Base-by-base conservation (phyloP, 805 yeast genomes). In the Lipomyces spencermartinsiae region DNA sequence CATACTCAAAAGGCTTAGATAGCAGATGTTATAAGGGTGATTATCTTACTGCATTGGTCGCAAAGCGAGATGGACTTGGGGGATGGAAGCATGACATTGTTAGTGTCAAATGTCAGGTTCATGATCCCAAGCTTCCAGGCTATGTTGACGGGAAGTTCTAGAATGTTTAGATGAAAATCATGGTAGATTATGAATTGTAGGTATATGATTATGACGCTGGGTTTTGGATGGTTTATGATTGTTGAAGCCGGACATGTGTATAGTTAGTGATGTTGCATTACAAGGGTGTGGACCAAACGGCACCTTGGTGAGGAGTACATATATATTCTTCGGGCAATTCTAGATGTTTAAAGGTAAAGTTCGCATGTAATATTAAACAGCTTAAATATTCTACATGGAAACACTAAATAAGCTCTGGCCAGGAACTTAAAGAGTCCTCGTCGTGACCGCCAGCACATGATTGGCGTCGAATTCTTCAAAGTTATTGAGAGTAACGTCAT, bases 1-100 rank as follows among this genome's bases (percentile, higher is more conserved):
- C 85, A 69, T 92, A 82, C 77, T 83, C 97, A 2, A 86, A 85
- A 74, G 98, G 98, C 0, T 79, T 93, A 53, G 98, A 94, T 75
- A 81, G 91, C 10, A 91, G 91, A 0, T 93, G 98, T 81, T 90
- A 87, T 66, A 84, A 85, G 67, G 97, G 97, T 2, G 89, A 86
- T 12, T 77, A 84, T 67, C 81, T 93, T 59, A 83, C 88, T 37
- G 96, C 93, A 0, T 78, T 87, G 76, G 83, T 88, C 4, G 69
- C 76, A 35, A 71, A 75, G 65, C 61, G 63, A 54, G 67, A 69
- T 43, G 61, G 70, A 25, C 77, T 77, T 37, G 72, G 67, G 29
- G 65, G 46, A 9, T 71, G 72, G 69, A 31, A 57, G 53, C 65
- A 70, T 43, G 59, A 60, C 33, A 29, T 72, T n/a, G 64, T 62